Evolutionary conservation across 345 rosid species (phyloP).

Genomic region (Lepidium sativum): DNA sequence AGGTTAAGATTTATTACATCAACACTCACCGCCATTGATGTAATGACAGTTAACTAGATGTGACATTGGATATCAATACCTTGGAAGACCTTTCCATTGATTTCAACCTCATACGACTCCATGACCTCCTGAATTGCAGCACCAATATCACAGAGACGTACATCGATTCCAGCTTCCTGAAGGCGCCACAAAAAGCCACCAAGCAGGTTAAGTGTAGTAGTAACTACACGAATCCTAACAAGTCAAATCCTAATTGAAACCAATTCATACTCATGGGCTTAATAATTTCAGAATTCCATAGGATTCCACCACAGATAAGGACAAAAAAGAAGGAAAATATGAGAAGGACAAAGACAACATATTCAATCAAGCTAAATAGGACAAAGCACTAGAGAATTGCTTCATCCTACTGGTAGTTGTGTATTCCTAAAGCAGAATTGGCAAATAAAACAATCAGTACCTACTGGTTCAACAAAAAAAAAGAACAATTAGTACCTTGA

Average conservation of each 20-base stretch:
- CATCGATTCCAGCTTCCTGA: slow-evolving; percentile 95
- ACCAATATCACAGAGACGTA: slow-evolving; percentile 91
- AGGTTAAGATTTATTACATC: not conserved
- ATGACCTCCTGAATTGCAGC: slow-evolving; percentile 99
- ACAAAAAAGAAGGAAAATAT: not conserved
- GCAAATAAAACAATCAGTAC: slow-evolving; percentile 25
- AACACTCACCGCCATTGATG: not conserved
- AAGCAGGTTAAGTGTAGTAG: not conserved
- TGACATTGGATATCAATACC: slow-evolving; percentile 35
- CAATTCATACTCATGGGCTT: not conserved
- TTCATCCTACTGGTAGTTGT: not conserved
- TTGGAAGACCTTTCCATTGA: slow-evolving; percentile 84
- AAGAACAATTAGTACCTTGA: slow-evolving; percentile 57
- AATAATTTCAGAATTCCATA: not conserved
- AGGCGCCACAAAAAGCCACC: not conserved
- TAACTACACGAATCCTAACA: not conserved
- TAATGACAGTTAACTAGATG: not conserved
- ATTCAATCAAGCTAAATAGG: not conserved
- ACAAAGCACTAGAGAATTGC: not conserved
- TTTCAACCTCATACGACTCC: slow-evolving; percentile 98
- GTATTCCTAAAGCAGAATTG: not conserved
- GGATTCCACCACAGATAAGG: not conserved
- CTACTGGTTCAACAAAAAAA: no score
- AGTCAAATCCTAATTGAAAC: not conserved
- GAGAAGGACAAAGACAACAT: not conserved